phyloP scores from a whole-genome alignment of 768 basidiomycete genomes.

The Neoboletus brunneissimus region DNA sequence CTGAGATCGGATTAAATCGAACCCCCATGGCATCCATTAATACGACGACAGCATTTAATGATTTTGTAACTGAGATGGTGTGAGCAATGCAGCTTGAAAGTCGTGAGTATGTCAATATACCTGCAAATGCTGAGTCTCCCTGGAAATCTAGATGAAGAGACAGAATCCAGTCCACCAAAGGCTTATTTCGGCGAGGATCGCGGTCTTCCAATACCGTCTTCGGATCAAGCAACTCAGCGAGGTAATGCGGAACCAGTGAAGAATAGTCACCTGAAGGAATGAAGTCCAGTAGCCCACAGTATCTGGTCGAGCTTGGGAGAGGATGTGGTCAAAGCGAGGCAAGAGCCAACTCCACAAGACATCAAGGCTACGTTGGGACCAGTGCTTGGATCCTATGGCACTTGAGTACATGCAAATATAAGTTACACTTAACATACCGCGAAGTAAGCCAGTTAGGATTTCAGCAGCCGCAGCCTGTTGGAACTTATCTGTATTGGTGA shows the following conservation, averaged over 20 bases:
- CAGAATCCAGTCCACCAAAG: conserved; percentile 74
- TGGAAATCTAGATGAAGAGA: conserved; percentile 77
- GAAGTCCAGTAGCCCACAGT: conserved; percentile 75
- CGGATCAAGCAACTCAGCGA: conserved; percentile 8
- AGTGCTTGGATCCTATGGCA: conserved; percentile 74
- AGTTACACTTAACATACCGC: conserved; percentile 46
- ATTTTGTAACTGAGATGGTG: conserved; percentile 62
- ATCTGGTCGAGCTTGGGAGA: conserved; percentile 79
- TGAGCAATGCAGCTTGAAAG: conserved; percentile 3
- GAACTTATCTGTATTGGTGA: conserved; percentile 70
- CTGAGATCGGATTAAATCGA: conserved; percentile 64
- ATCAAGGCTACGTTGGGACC: conserved; percentile 54
- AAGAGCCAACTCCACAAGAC: conserved; percentile 73
- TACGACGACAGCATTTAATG: conserved; percentile 62
- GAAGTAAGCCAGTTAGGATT: conserved; percentile 67
- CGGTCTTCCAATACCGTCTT: conserved; percentile 59
- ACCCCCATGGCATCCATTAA: conserved; percentile 64
- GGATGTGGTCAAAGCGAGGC: conserved; percentile 58
- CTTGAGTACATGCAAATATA: conserved; percentile 6
- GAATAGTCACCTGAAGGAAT: conserved; percentile 41
- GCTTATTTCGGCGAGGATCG: conserved; percentile 76
- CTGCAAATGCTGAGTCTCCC: conserved; percentile 83
- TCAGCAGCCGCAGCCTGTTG: conserved; percentile 83
- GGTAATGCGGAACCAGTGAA: background rate
- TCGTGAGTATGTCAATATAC: conserved; percentile 41